A percentile compares a stretch with the other conserved stretches of the same genome.
phyloP scores from a whole-genome alignment of 495 filamentous ascomycete species.

The Stereocaulon alpinum region DNA sequence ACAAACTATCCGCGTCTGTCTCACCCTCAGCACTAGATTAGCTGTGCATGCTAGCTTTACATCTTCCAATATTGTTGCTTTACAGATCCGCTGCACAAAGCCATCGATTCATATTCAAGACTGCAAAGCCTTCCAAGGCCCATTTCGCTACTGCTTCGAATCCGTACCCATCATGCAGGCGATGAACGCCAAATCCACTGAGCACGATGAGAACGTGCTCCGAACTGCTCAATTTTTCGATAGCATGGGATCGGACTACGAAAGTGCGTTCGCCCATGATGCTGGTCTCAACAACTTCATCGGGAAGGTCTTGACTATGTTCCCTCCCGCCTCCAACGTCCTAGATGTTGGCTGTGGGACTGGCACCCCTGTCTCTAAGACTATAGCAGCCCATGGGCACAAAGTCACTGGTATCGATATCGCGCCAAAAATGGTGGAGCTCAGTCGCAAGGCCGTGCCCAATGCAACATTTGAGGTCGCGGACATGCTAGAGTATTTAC shows the following conservation, averaged over 20 bases:
- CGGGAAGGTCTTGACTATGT: slow-evolving; percentile 13
- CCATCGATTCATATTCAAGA: too few species aligned
- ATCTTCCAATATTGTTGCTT: too few species aligned
- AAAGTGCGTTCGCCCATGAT: slow-evolving; percentile 28
- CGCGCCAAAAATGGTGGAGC: slow-evolving; percentile 26
- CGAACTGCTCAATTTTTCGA: slow-evolving; percentile 42
- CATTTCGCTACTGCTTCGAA: too few species aligned
- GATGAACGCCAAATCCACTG: too few species aligned
- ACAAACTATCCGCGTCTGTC: too few species aligned
- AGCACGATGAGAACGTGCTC: neutral
- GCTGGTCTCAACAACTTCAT: slow-evolving; percentile 6
- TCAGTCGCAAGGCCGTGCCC: slow-evolving; percentile 26
- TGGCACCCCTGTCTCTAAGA: slow-evolving; percentile 28
- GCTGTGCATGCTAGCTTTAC: too few species aligned
- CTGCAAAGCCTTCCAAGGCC: too few species aligned
- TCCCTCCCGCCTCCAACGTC: slow-evolving; percentile 17
- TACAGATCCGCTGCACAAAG: too few species aligned
- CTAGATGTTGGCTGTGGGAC: slow-evolving; percentile 43
- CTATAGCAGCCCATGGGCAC: slow-evolving; percentile 27
- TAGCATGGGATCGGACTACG: slow-evolving; percentile 22
- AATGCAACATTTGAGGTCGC: slow-evolving; percentile 24
- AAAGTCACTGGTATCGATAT: slow-evolving; percentile 31
- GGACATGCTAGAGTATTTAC: slow-evolving; percentile 25
- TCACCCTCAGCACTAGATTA: too few species aligned
- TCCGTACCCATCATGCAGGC: too few species aligned